A percentile compares a stretch with the other conserved stretches of the same genome.
These are phyloP conservation scores for Dryadomyces quercivorus DNA, from an alignment of 2,329 filamentous ascomycete genomes.

Conservation along the genomic window DNA sequence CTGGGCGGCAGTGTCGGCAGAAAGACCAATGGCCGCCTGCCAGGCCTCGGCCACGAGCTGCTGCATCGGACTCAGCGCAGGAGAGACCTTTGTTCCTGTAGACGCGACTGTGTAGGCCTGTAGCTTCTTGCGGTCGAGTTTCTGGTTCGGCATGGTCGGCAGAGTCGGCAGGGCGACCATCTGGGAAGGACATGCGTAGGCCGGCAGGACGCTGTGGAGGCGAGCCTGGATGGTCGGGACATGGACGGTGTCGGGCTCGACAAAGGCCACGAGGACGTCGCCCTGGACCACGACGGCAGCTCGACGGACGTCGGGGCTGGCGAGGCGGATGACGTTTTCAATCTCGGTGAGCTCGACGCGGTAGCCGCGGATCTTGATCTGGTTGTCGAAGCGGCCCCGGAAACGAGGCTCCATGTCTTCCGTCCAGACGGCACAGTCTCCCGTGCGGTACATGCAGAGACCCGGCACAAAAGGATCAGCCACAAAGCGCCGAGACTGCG, in stretches of 20 bases:
- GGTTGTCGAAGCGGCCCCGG: constrained; percentile 24
- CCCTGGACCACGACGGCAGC: neutral
- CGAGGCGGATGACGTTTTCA: constrained; percentile 15
- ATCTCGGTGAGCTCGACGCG: constrained; percentile 26
- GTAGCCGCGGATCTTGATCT: constrained; percentile 18
- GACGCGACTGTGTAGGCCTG: no score
- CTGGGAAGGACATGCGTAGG: neutral
- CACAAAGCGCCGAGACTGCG: constrained; percentile 19
- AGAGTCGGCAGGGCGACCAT: neutral
- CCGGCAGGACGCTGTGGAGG: neutral
- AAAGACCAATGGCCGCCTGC: no score
- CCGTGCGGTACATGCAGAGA: constrained; percentile 26
- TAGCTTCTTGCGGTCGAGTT: neutral
- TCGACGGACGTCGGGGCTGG: neutral
- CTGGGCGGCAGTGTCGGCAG: no score
- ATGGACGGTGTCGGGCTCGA: neutral
- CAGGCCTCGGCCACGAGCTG: no score
- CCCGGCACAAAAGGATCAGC: constrained; percentile 16
- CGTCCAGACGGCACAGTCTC: constrained; percentile 23
- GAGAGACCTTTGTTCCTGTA: no score
- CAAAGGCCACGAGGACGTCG: neutral
- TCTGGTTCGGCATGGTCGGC: neutral
- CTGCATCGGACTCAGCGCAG: no score
- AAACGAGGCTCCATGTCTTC: constrained; percentile 19
- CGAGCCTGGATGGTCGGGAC: neutral